Percentiles rank a stretch among this genome's conserved stretches.
These are phyloP conservation scores for Phaeosphaeriaceae sp. DNA, from an alignment of 2,329 filamentous ascomycete genomes.

Conservation along the genomic window DNA sequence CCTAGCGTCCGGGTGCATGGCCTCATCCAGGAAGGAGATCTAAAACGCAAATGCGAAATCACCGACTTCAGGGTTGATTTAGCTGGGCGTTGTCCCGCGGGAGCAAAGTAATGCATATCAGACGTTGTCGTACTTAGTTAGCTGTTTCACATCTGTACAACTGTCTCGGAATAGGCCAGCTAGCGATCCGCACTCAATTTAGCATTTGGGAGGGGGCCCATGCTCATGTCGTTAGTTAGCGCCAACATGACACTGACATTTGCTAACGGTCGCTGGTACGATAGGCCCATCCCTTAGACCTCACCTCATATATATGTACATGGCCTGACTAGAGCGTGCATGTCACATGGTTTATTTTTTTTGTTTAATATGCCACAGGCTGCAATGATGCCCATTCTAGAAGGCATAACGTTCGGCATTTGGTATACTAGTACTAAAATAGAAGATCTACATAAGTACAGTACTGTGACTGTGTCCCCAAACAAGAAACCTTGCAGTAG, in stretches of 20 bases:
- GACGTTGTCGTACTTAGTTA: constrained; percentile 8
- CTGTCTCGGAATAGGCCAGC: constrained; percentile 4
- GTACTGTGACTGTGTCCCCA: constrained; percentile 9
- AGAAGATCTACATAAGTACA: constrained; percentile 15
- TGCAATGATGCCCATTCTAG: constrained; percentile 1
- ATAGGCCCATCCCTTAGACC: background rate
- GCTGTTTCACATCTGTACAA: constrained; percentile 9
- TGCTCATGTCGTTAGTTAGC: constrained; percentile 3
- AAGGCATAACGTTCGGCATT: constrained; percentile 4
- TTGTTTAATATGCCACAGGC: background rate
- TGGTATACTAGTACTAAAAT: constrained; percentile 15
- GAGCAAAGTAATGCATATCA: constrained; percentile 10
- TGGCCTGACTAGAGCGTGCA: constrained; percentile 1
- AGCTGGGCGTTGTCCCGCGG: constrained; percentile 1
- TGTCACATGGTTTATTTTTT: background rate
- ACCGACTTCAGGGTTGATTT: background rate
- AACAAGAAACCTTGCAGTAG: constrained; percentile 14
- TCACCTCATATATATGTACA: constrained; percentile 1
- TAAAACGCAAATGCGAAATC: background rate
- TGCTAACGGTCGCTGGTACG: background rate
- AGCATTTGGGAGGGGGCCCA: background rate
- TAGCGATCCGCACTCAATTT: constrained; percentile 6
- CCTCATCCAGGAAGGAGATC: constrained; percentile 8
- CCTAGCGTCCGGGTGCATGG: constrained; percentile 1
- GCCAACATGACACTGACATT: constrained; percentile 6